Evolutionary conservation across 768 basidiomycete genomes (phyloP), one percentile per base, ranked within the genome.

Genomic region (Holtermanniella nyarrowii): DNA sequence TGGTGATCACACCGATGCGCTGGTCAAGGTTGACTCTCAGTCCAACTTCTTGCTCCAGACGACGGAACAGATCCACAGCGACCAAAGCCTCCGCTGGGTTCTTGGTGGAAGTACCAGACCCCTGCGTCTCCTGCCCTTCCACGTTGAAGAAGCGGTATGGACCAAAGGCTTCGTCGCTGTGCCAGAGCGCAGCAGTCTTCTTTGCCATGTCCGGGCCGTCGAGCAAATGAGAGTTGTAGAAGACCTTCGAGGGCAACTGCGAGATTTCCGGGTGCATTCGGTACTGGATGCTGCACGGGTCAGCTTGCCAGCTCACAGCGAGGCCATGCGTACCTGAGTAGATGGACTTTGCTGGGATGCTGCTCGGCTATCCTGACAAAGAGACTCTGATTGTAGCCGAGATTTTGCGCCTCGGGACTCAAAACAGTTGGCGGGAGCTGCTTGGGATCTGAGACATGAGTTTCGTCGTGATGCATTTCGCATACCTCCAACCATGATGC

Each of bases 181-280:
- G 95, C 95, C 95, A 99, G 1, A 84, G 79, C 56, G 85, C 83
- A 25, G 73, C 72, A 0, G 93, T 96, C 70, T 88, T 88, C 40
- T 62, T 58, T 10, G 76, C 84, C 91, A 99, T 96, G 44, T 79
- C 78, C 2, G 88, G 89, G 0, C 95, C 95, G 68, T 99, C 88
- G 42, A 79, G 74, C 10, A 99, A 75, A 27, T 79, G 77, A 5
- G 82, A 81, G 48, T 82, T 74, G 66, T 99, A 99, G 73, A 99
- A 99, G 1, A 89, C 72, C 43, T 76, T 77, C 53, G 90, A 95
- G 0, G 95, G 95, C 16, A 99, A 78, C 46, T 76, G 76, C 56
- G 89, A 93, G 65, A 97, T 96, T 47, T 87, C 83, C 1, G 93
- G 93, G 66, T 99, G 91, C 95, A 99, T 99, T 58, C 95, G 91